Base-by-base conservation (phyloP, 1,284 basidiomycete species). In the Cryptococcus sp. region DNA sequence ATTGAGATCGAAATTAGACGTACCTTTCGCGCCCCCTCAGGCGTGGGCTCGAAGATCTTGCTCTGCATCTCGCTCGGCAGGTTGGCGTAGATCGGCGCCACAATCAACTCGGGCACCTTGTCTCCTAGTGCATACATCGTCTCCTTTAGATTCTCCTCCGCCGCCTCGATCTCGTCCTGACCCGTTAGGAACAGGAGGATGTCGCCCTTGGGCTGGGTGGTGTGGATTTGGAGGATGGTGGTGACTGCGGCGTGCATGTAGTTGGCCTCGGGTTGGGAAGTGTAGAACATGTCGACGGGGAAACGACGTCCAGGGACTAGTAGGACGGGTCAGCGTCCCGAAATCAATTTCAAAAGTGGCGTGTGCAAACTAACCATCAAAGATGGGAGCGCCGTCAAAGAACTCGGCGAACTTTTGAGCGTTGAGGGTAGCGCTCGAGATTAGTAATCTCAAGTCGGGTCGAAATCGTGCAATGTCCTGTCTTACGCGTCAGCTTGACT, bases 31-130 rank as follows among this genome's bases (percentile, higher is more conserved):
- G 96, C 91, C 11, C 93, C 93, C 56, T 91, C 88, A 0, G 96
- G 95, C 7, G 96, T 98, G 1, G 95, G 94, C 76, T 99, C 96
- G 76, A 98, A 99, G 62, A 98, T 98, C 79, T 97, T 97, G 37
- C 93, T 89, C 76, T 99, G 96, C 93, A 98, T 93, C 61, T 99
- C 96, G 65, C 89, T 94, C 1, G 96, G 96, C 36, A 99, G 79
- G 73, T 97, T 98, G 60, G 96, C 94, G 72, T 99, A 98, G 65
- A 98, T 98, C 0, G 96, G 96, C 71, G 93, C 97, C 52, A 98
- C 84, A 56, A 98, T 87, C 52, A 98, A 82, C 71, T 98, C 96
- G 8, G 86, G 84, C 43, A 98, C 89, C 79, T 97, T 97, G 80
- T 97, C 96, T 20, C 95, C 95, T 0, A 98, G 80, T 0, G 95